Evolutionary conservation across 2,329 filamentous ascomycete species (phyloP).

Genomic region (Colletotrichum theobromicola): DNA sequence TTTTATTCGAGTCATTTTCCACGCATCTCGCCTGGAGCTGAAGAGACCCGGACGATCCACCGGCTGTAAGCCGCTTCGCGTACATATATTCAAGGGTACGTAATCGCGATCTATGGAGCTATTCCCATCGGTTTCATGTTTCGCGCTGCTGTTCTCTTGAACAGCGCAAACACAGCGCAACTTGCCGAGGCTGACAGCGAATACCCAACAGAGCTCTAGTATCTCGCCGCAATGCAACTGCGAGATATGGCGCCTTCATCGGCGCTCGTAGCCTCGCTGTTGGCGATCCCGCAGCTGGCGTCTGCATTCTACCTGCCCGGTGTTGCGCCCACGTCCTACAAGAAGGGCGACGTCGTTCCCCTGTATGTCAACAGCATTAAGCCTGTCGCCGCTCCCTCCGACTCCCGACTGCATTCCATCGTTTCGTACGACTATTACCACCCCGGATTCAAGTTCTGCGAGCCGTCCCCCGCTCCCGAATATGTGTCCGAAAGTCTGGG

Average conservation of each 20-base stretch:
- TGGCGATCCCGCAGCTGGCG: constrained; percentile 58
- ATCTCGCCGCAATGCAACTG: constrained; percentile 45
- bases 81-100: constrained; percentile 12
- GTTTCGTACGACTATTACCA: constrained; percentile 98
- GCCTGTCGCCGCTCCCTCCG: constrained; percentile 77
- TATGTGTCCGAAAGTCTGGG: constrained; percentile 88
- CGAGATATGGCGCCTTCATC: constrained; percentile 50
- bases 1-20: background rate
- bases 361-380: constrained; percentile 93
- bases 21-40: background rate
- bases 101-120: constrained; percentile 13
- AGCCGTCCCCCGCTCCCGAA: constrained; percentile 76
- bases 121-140: constrained; percentile 16
- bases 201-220: background rate
- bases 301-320: constrained; percentile 95
- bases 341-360: constrained; percentile 78
- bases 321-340: constrained; percentile 92
- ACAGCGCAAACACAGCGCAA: background rate
- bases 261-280: constrained; percentile 55
- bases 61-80: constrained; percentile 11
- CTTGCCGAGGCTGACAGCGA: background rate
- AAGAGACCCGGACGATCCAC: constrained; percentile 9
- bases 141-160: background rate
- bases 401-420: constrained; percentile 87
- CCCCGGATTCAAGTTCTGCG: constrained; percentile 85